A percentile compares a stretch with the other conserved stretches of the same genome.
These are phyloP conservation scores for Candida loeiensis DNA, from an alignment of 805 yeast genomes.

Conservation along the genomic window DNA sequence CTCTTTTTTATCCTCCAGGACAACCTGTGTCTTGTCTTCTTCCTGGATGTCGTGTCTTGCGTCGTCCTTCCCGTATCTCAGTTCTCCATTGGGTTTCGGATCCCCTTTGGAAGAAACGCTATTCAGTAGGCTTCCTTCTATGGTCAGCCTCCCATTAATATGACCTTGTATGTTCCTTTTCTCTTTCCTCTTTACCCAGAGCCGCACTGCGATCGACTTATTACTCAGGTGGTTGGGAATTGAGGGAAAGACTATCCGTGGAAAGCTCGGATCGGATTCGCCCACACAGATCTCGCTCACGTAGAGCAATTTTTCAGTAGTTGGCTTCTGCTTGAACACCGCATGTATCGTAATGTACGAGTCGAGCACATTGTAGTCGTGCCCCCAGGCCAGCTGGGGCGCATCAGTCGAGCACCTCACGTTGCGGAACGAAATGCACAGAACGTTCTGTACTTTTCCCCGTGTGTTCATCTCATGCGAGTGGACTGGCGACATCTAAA, in stretches of 20 bases:
- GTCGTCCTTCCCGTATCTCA: too few species aligned
- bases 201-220: constrained; percentile 2
- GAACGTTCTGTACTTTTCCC: constrained; percentile 14
- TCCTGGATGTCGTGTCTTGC: too few species aligned
- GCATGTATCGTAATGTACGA: constrained; percentile 27
- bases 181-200: constrained; percentile 4
- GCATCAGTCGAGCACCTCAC: constrained; percentile 3
- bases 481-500: not conserved
- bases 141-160: too few species aligned
- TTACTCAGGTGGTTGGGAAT: constrained; percentile 9
- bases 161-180: too few species aligned
- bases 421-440: constrained; percentile 16
- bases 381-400: constrained; percentile 1
- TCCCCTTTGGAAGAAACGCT: too few species aligned
- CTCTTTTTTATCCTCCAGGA: not conserved
- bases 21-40: too few species aligned
- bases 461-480: constrained; percentile 6
- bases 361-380: constrained; percentile 14
- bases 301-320: constrained; percentile 20
- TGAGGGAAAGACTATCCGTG: constrained; percentile 25
- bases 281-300: constrained; percentile 28
- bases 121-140: too few species aligned
- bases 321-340: constrained; percentile 1
- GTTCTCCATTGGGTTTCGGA: too few species aligned
- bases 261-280: constrained; percentile 26